Conservation (phyloP, 345 rosid genomes). For the Citrus inodora region DNA sequence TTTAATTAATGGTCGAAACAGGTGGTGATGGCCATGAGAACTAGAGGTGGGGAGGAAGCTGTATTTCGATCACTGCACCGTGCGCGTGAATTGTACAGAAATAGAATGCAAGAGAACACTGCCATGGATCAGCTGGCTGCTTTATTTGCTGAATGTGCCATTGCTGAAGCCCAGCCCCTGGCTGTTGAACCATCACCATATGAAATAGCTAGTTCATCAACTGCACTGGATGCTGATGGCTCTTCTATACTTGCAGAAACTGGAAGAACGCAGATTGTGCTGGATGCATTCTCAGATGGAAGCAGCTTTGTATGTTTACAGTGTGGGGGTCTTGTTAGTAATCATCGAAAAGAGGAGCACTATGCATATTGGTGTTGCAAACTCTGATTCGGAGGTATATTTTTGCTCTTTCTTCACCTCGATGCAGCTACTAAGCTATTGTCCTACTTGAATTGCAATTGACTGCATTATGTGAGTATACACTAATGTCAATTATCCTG, state of each 20-base stretch:
- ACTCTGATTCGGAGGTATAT: slow-evolving; percentile 25
- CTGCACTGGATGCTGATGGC: slow-evolving; percentile 37
- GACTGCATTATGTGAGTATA: background rate
- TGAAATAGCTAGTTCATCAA: slow-evolving; percentile 17
- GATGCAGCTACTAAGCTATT: background rate
- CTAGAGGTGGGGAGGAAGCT: slow-evolving; percentile 78
- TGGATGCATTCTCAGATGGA: slow-evolving; percentile 89
- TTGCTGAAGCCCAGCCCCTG: slow-evolving; percentile 72
- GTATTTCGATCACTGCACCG: slow-evolving; percentile 57
- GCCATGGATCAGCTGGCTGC: slow-evolving; percentile 78
- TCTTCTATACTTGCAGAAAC: slow-evolving; percentile 76
- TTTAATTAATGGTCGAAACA: slow-evolving; percentile 28
- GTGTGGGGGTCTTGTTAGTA: slow-evolving; percentile 93
- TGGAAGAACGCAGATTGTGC: slow-evolving; percentile 73
- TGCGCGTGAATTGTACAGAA: slow-evolving; percentile 69
- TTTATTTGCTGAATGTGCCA: slow-evolving; percentile 87
- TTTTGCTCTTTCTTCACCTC: background rate
- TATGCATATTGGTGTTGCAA: slow-evolving; percentile 80
- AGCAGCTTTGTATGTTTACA: slow-evolving; percentile 91
- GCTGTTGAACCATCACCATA: slow-evolving; percentile 24
- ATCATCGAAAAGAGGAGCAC: slow-evolving; percentile 84
- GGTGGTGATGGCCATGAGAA: slow-evolving; percentile 77
- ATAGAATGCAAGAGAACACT: slow-evolving; percentile 47
- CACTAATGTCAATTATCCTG: background rate
- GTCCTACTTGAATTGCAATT: slow-evolving; percentile 7